Conservation (phyloP, 192 early-diverging fungal genomes). For the Piromyces finnis region DNA sequence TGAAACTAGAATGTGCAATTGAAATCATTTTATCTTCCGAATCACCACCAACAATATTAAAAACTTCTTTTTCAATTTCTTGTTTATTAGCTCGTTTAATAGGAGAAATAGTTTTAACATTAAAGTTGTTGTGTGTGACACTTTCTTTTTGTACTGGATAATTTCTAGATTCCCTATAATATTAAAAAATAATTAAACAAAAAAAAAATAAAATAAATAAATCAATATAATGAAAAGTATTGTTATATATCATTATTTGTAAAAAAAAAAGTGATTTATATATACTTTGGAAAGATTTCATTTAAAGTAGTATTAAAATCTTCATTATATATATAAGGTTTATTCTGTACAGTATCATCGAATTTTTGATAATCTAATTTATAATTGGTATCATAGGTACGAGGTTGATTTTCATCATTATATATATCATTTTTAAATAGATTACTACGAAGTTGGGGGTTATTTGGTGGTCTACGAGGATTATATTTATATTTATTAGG, state of each 20-base stretch:
- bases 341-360: not conserved
- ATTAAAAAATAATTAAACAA: not conserved
- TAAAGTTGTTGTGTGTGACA: not conserved
- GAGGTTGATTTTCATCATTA: not conserved
- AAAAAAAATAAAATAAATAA: not conserved
- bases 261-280: no score
- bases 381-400: not conserved
- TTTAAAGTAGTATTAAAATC: not conserved
- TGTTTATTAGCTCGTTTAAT: not conserved
- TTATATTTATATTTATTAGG: not conserved
- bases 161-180: not conserved
- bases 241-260: no score
- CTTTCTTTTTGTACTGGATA: not conserved
- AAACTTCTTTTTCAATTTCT: not conserved
- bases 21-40: not conserved
- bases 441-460: not conserved
- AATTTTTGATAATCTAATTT: not conserved
- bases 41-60: not conserved
- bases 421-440: not conserved
- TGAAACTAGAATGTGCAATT: not conserved
- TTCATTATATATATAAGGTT: not conserved
- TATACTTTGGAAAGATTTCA: not conserved
- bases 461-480: not conserved
- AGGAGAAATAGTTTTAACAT: not conserved
- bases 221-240: no score